These are phyloP conservation scores for Flaveria ramosissima DNA, from an alignment of 129 eudicot species.

Conservation along the genomic window DNA sequence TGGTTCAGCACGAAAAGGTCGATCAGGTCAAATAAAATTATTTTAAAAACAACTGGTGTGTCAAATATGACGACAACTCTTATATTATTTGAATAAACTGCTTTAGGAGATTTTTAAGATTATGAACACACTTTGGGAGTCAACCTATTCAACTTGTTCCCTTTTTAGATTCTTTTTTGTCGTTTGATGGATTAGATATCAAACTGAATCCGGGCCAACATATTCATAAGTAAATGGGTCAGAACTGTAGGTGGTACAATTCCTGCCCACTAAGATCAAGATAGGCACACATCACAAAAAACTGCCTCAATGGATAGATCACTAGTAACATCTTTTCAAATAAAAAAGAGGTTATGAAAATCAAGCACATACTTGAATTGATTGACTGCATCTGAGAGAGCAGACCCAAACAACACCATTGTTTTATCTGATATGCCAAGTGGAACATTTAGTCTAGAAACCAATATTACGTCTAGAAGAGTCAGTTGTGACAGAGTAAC, in stretches of 20 bases:
- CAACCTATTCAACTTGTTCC: background rate
- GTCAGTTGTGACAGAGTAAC: constrained; percentile 51
- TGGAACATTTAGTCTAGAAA: constrained; percentile 60
- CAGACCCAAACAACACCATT: constrained; percentile 79
- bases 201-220: background rate
- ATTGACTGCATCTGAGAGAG: constrained; percentile 81
- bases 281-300: background rate
- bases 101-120: background rate
- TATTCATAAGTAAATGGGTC: constrained; percentile 3
- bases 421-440: constrained; percentile 73
- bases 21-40: background rate
- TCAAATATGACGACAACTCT: background rate
- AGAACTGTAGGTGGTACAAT: background rate
- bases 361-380: constrained; percentile 73
- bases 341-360: background rate
- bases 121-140: background rate
- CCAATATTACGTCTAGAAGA: constrained; percentile 67
- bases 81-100: background rate
- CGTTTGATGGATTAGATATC: background rate
- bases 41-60: background rate
- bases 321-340: background rate
- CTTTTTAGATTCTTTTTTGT: background rate
- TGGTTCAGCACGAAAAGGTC: background rate
- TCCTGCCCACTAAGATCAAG: constrained; percentile 2
- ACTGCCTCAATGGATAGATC: background rate